Percentiles rank a stretch among this genome's conserved stretches.
Evolutionary conservation across 305 asterid species (phyloP).

Genomic region (Ilex paraguariensis): DNA sequence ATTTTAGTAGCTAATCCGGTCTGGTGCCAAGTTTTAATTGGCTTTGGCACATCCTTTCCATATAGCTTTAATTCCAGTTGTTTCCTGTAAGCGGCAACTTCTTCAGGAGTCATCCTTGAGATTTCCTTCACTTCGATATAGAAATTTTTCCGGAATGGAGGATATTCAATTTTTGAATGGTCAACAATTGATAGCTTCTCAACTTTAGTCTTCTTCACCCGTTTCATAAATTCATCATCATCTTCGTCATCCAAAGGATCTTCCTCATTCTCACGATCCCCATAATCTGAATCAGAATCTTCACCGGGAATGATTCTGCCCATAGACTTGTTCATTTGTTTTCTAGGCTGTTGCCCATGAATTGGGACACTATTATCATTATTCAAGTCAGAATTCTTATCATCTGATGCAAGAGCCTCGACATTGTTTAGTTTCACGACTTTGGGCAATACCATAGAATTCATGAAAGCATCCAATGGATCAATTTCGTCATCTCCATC

Average conservation of each 20-base stretch:
- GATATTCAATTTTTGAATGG: conserved; percentile 82
- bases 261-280: conserved; percentile 51
- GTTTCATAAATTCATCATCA: conserved; percentile 86
- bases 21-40: conserved; percentile 89
- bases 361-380: conserved; percentile 35
- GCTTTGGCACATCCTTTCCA: conserved; percentile 96
- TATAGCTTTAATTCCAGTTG: conserved; percentile 82
- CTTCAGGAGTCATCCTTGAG: conserved; percentile 72
- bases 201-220: conserved; percentile 93
- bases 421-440: conserved; percentile 63
- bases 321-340: conserved; percentile 38
- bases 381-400: conserved; percentile 27
- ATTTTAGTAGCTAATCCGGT: conserved; percentile 85
- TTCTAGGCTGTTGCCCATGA: conserved; percentile 31
- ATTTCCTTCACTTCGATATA: conserved; percentile 84
- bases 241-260: conserved; percentile 80
- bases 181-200: conserved; percentile 86
- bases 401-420: conserved; percentile 31
- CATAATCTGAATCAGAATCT: conserved; percentile 79
- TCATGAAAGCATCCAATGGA: conserved; percentile 93
- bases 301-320: conserved; percentile 93
- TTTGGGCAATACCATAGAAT: conserved; percentile 88
- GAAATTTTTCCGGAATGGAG: conserved; percentile 77
- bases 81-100: conserved; percentile 73
- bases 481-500: conserved; percentile 75